Evolutionary conservation across 805 yeast genomes (phyloP), one percentile per base, ranked within the genome.

Genomic region (Pichia deserticola): DNA sequence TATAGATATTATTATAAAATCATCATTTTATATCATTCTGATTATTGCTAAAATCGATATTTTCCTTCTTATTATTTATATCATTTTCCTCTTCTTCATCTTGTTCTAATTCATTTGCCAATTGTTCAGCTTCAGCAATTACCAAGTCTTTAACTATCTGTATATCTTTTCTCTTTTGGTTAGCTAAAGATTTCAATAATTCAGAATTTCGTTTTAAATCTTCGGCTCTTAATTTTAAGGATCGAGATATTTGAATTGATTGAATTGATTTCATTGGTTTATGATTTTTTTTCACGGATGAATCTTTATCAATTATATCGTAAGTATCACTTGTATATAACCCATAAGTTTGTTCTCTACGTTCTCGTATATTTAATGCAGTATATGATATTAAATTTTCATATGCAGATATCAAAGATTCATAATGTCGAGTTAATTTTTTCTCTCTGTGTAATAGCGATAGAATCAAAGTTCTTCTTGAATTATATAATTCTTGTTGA

Each of bases 31-130:
- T 35, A 6, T 35, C 13, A 25, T 27, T 28, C 27, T 11, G 13
- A 12, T 27, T 39, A 28, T 32, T 32, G 34, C 34, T 9, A 8
- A 3, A 32, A 32, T 32, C 8, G 3, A 32, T 9, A 8, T 9
- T 32, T 32, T 20, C 20, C 34, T 32, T 8, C 3, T 34, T 3
- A 2, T 8, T 12, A 34, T 34, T 7, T 13, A 34, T 34, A 2
- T 34, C 36, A 34, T 6, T 34, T 12, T 5, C n/a, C 10, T 11
- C 13, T 7, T 28, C 34, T 25, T 13, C 28, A 34, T 34, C 38
- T 49, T 20, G 64, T 36, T 27, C 67, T 44, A 13, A 57, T 55
- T 7, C 60, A 46, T 45, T 64, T 64, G 49, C 61, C 7, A 48
- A 34, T 20, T 44, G 20, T 27, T 36, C 44, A 12, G 65, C 8